Evolutionary conservation across 148 eudicot genomes (phyloP).

Genomic region (Rhododendron molle): DNA sequence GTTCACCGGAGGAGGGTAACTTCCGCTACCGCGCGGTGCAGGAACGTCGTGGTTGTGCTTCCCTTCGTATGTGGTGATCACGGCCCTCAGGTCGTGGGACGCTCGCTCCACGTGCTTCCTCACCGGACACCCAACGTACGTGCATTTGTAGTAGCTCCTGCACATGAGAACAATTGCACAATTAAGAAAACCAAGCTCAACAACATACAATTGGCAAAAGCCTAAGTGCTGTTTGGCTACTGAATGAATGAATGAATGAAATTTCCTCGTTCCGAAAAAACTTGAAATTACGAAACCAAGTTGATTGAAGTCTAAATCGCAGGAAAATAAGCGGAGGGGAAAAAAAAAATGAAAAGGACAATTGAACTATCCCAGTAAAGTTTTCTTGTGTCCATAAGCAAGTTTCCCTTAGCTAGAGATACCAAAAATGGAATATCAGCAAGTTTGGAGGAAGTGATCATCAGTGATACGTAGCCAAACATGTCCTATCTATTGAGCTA

Average conservation of each 20-base stretch:
- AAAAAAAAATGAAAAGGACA: not conserved
- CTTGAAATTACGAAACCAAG: not conserved
- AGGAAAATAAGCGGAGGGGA: not conserved
- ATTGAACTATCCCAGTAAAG: not conserved
- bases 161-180: not conserved
- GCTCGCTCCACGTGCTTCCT: constrained; percentile 88
- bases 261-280: no score
- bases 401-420: not conserved
- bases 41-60: constrained; percentile 85
- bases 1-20: constrained; percentile 19
- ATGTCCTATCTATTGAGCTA: no score
- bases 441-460: no score
- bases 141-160: constrained; percentile 92
- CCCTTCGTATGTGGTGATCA: constrained; percentile 74
- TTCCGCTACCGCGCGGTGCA: constrained; percentile 70
- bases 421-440: not conserved
- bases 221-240: not conserved
- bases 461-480: no score
- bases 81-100: constrained; percentile 57
- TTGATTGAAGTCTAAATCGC: not conserved
- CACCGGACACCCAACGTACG: constrained; percentile 61
- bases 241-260: not conserved
- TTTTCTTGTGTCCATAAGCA: not conserved
- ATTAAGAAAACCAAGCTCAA: not conserved
- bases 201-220: not conserved